Base-by-base conservation (phyloP, 495 filamentous ascomycete genomes). In the Cryomyces antarcticus region DNA sequence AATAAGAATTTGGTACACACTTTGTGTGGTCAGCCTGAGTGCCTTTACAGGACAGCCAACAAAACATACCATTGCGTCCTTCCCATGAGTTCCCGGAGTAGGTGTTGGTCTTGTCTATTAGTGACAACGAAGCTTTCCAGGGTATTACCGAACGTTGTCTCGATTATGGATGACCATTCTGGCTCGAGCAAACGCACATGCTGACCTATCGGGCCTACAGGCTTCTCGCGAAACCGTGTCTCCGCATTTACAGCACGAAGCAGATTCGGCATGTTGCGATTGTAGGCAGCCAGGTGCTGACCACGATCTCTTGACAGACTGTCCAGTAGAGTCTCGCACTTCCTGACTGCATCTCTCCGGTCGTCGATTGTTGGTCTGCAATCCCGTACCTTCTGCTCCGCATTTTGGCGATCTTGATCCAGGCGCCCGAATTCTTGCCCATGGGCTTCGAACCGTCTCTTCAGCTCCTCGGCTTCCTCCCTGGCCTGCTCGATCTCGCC, bases 151-250 rank as follows among this genome's bases (percentile, higher is more conserved):
- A 93, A 60, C 4, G 69, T 68, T 45, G 67, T 74, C 54, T 99
- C 89, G 6, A 96, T 55, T 41, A 87, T 72, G n/a, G 68, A 72
- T 5, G 78, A 77, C 89, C 89, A 99, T 52, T 80, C 64, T 5
- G 81, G 80, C 46, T 89, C 75, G 27, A 75, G 64, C 33, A 96
- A 58, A 41, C 71, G 73, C 24, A 96, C 66, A 51, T 84, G 70
- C 7, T 71, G 60, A 24, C 84, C 92, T 9, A 95, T 68, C 0
- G 89, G 89, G 0, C 89, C 89, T 31, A 95, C 65, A 38, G 92
- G 89, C 37, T 69, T 79, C 33, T 68, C 62, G 24, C 61, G 57
- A 48, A 89, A 95, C 0, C 73, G 58, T 2, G 43, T 49, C 41
- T 93, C 83, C 36, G 67, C 59, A 5, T 72, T 66, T 51, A 96